A percentile compares a stretch with the other conserved stretches of the same genome.
Conservation (phyloP, 257 asterid genomes). For the Solanum dulcamara region DNA sequence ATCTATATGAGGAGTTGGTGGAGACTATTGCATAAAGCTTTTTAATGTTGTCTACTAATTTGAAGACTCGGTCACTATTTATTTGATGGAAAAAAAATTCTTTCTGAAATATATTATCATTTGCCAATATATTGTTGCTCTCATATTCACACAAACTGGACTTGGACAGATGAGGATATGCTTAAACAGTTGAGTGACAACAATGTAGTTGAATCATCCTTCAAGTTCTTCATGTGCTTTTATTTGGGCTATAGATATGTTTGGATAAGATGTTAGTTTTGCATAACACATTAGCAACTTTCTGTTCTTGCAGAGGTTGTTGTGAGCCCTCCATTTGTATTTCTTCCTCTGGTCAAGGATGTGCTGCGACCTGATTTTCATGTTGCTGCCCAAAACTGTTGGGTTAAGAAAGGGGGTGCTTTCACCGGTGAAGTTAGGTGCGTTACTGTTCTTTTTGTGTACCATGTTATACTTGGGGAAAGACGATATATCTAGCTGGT, state of each 20-base stretch:
- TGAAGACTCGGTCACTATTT: neutral
- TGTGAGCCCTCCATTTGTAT: constrained; percentile 93
- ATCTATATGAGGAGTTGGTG: neutral
- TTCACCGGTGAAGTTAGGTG: constrained; percentile 95
- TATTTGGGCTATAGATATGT: neutral
- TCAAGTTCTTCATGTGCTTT: neutral
- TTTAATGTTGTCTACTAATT: neutral
- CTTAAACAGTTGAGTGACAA: neutral
- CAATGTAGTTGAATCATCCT: neutral
- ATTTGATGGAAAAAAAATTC: neutral
- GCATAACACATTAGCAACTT: neutral
- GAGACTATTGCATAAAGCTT: neutral
- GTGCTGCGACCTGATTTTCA: constrained; percentile 68
- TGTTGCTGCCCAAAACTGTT: constrained; percentile 95
- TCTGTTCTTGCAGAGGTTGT: constrained; percentile 67
- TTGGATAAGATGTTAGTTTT: neutral
- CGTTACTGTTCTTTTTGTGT: neutral
- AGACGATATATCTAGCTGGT: neutral
- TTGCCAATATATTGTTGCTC: neutral
- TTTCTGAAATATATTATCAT: neutral
- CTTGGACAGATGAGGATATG: neutral
- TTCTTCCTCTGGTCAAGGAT: constrained; percentile 57
- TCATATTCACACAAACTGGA: neutral
- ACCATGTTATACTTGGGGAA: neutral
- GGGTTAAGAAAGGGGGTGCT: constrained; percentile 99